Conservation (phyloP, 2,329 filamentous ascomycete genomes). For the Daldinia eschscholtzii region DNA sequence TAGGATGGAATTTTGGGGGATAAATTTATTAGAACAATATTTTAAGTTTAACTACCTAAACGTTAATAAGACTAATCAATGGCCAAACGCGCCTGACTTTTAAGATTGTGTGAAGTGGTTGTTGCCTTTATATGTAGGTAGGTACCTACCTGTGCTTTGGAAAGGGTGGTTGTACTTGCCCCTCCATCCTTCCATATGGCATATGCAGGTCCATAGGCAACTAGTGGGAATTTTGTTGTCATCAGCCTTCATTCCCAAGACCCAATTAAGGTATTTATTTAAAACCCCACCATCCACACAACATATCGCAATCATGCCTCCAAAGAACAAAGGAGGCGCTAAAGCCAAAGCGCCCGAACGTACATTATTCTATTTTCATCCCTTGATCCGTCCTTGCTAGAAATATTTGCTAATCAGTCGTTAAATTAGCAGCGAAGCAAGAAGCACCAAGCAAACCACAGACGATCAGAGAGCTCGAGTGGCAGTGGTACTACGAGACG, state of each 20-base stretch:
- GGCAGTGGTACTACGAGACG: constrained; percentile 62
- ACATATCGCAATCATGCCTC: constrained; percentile 48
- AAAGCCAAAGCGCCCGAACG: constrained; percentile 48
- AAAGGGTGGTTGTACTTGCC: constrained; percentile 13
- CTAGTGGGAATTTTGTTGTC: constrained; percentile 6
- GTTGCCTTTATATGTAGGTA: neutral
- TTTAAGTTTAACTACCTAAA: constrained; percentile 1
- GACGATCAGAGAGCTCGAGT: constrained; percentile 64
- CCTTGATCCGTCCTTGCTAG: constrained; percentile 1
- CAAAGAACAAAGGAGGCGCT: constrained; percentile 51
- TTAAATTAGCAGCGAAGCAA: constrained; percentile 46
- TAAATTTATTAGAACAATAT: constrained; percentile 8
- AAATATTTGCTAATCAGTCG: constrained; percentile 24
- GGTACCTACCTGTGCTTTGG: neutral
- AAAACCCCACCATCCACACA: constrained; percentile 38
- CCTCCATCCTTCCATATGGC: constrained; percentile 16
- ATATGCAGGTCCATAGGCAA: neutral
- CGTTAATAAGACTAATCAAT: constrained; percentile 4
- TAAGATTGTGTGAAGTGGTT: neutral
- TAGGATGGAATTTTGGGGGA: neutral
- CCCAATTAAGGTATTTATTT: constrained; percentile 16
- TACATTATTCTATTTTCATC: constrained; percentile 41
- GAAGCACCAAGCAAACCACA: constrained; percentile 52
- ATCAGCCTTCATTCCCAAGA: neutral
- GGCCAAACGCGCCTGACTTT: neutral